These are phyloP conservation scores for Pyrenula aspistea DNA, from an alignment of 495 filamentous ascomycete species.

Conservation along the genomic window DNA sequence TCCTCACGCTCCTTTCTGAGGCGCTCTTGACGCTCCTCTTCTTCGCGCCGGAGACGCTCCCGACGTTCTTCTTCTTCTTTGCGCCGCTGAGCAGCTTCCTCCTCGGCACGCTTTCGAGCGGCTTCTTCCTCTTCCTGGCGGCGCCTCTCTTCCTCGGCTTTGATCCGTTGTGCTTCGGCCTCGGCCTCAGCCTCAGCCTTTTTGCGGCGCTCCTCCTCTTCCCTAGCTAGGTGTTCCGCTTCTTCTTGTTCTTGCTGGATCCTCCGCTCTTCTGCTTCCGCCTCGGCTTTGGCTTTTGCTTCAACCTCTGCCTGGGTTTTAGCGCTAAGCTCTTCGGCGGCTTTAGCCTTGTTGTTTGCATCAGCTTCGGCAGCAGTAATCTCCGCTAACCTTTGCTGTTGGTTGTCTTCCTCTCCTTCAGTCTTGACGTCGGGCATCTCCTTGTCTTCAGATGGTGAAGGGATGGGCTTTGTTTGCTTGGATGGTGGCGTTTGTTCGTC, in stretches of 20 bases:
- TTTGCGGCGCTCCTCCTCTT: not conserved
- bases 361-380: constrained; percentile 4
- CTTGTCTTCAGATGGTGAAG: constrained; percentile 1
- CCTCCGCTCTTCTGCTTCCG: constrained; percentile 25
- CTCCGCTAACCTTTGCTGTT: constrained; percentile 1
- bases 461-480: not conserved
- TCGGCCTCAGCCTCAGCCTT: not conserved
- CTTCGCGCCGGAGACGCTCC: constrained; percentile 33
- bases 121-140: constrained; percentile 30
- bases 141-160: constrained; percentile 24
- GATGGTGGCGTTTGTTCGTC: not conserved
- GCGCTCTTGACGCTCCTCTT: constrained; percentile 40
- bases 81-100: constrained; percentile 35
- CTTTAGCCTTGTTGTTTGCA: constrained; percentile 4
- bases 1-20: constrained; percentile 29
- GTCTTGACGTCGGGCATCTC: constrained; percentile 7
- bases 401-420: constrained; percentile 6
- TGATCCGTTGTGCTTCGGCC: constrained; percentile 11
- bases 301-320: constrained; percentile 8
- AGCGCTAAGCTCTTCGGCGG: constrained; percentile 1
- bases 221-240: constrained; percentile 5
- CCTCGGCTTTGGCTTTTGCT: constrained; percentile 16
- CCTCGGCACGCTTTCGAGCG: constrained; percentile 35
- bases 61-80: constrained; percentile 40
- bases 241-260: constrained; percentile 19